These are phyloP conservation scores for Trichoderma asperelloides DNA, from an alignment of 495 filamentous ascomycete species.

Conservation along the genomic window DNA sequence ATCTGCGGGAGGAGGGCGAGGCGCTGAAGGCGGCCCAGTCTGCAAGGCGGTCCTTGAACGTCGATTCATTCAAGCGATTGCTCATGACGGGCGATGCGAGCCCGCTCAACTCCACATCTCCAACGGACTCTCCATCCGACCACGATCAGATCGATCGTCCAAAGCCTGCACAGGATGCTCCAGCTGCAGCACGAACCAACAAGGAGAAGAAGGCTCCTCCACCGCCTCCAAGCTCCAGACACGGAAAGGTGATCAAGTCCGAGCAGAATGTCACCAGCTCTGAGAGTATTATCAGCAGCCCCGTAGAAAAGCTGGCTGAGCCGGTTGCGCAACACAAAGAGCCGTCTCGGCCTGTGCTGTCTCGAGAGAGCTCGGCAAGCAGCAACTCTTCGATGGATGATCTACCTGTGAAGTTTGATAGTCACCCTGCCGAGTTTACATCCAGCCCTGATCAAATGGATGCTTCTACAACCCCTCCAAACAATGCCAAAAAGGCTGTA, in stretches of 20 bases:
- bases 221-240: conserved; percentile 54
- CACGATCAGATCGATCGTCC: neutral
- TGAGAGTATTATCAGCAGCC: neutral
- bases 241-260: conserved; percentile 57
- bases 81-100: conserved; percentile 50
- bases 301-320: neutral
- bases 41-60: conserved; percentile 42
- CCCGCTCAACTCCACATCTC: conserved; percentile 12
- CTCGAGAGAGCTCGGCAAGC: neutral
- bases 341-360: conserved; percentile 33
- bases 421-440: neutral
- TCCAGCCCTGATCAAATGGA: neutral
- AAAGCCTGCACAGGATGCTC: neutral
- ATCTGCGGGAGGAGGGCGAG: conserved; percentile 11
- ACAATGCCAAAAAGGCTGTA: conserved; percentile 28
- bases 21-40: conserved; percentile 14
- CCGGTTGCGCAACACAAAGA: conserved; percentile 25
- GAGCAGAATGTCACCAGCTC: conserved; percentile 15
- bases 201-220: conserved; percentile 36
- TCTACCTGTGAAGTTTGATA: neutral
- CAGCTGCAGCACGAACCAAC: neutral
- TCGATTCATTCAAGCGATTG: conserved; percentile 52
- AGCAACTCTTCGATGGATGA: neutral
- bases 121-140: conserved; percentile 9
- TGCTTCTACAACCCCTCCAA: neutral